These are phyloP conservation scores for Talaromyces sp. DNA, from an alignment of 2,329 filamentous ascomycete species.

Conservation along the genomic window DNA sequence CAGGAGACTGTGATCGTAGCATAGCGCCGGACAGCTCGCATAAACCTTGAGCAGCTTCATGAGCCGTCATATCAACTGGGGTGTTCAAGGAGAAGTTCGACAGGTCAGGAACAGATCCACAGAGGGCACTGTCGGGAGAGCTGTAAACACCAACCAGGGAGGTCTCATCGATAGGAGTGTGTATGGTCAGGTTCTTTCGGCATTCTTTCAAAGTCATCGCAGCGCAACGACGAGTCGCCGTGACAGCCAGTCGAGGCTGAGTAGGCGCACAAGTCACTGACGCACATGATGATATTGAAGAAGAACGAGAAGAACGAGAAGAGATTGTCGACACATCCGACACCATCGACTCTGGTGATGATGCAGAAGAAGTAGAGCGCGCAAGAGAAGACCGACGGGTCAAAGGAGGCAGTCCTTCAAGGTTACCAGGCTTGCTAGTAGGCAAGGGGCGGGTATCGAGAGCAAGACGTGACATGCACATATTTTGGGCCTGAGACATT, in stretches of 20 bases:
- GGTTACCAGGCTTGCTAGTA: constrained; percentile 36
- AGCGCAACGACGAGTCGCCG: constrained; percentile 41
- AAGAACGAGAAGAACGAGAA: constrained; percentile 53
- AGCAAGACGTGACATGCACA: constrained; percentile 54
- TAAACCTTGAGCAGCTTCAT: constrained; percentile 41
- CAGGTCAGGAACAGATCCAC: constrained; percentile 32
- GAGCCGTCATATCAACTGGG: constrained; percentile 29
- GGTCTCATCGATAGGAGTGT: constrained; percentile 39
- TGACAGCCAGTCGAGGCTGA: constrained; percentile 36
- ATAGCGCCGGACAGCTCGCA: constrained; percentile 40
- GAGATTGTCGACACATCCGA: constrained; percentile 58
- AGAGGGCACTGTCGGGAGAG: constrained; percentile 32
- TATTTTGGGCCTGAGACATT: constrained; percentile 57
- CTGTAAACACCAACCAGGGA: constrained; percentile 32
- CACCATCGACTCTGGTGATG: constrained; percentile 62
- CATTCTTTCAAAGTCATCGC: constrained; percentile 38
- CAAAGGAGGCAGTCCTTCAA: constrained; percentile 50
- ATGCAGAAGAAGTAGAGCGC: constrained; percentile 52
- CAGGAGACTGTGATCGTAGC: constrained; percentile 22
- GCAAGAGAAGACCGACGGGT: constrained; percentile 49
- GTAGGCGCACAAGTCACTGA: constrained; percentile 31
- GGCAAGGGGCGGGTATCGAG: constrained; percentile 48
- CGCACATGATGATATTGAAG: constrained; percentile 44
- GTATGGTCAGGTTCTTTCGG: constrained; percentile 36
- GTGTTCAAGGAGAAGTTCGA: constrained; percentile 35